Evolutionary conservation across 768 basidiomycete genomes (phyloP), one percentile per base, ranked within the genome.

Genomic region (Leccinum longicurvipes): DNA sequence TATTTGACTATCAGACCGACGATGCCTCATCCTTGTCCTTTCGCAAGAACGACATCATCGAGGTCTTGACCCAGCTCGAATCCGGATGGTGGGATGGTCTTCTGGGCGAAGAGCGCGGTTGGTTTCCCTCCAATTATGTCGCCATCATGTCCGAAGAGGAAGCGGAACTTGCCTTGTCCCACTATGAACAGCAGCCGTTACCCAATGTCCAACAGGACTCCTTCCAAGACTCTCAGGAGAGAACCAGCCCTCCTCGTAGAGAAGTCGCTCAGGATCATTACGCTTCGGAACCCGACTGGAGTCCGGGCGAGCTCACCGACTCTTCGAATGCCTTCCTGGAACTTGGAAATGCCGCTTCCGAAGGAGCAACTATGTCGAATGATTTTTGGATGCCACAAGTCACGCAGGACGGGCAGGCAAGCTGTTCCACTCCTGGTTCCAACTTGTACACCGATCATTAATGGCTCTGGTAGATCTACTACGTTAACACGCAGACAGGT

Each of bases 1-100:
- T 93, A 52, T 99, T 96, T 70, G 90, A 93, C 74, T 95, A 94
- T 71, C 80, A 86, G 62, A 86, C 91, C n/a, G 78, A 87, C 65
- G 94, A 98, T 63, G 77, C 83, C 44, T 93, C 93, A 2, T 90
- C 96, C 0, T 82, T 99, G 44, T 91, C 91, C 15, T 98, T 99
- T 71, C 78, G 71, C 59, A 84, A 82, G 62, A 89, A 86, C 60
- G 94, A 98, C 67, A 81, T 98, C 62, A 97, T 99, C 61, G 93
- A 98, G 71, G 93, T 98, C 57, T 79, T 96, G 51, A 91, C 89
- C 11, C 87, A 86, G 63, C 84, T 98, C 53, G 89, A 91, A 34
- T 91, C 91, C 5, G 96, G 96, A 15, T 99, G 96, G 96, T 98
- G 95, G 97, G 96, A 99, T 70, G 96, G 96, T 5, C 76, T 97